Base-by-base conservation (phyloP, 768 basidiomycete genomes). In the Mycena rosella region DNA sequence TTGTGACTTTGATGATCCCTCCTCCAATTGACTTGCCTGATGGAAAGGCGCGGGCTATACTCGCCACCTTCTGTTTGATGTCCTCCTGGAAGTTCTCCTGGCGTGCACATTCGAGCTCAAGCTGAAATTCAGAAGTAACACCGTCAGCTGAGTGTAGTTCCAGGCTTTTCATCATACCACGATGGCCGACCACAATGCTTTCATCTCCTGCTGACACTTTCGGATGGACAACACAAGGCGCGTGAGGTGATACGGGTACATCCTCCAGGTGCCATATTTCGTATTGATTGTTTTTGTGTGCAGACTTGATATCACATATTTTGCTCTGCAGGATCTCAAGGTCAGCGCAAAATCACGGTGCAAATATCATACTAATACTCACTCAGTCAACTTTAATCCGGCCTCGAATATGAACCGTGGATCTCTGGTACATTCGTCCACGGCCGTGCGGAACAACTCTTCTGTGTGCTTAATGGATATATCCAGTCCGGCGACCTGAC, bases 91-190 rank as follows among this genome's bases (percentile, higher is more conserved):
- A 65, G 18, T 18, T 24, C 40, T 53, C 49, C 27, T 45, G 64
- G n/a, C 64, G 64, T 36, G 57, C 51, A 34, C 3, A 34, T 26
- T 64, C 55, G 38, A 64, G 63, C 26, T 24, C 63, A 42, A 64
- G 47, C 63, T 57, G n/a, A 34, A n/a, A n/a, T n/a, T n/a, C n/a
- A 3, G 29, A 22, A 11, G n/a, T 5, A 34, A n/a, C 6, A 5
- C 20, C 26, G 40, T 57, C 40, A 57, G 27, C 30, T 14, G n/a
- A n/a, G 27, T 44, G 27, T 8, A 22, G 20, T 20, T 9, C 24
- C 36, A 29, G 7, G 5, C 11, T 5, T 0, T 22, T 20, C 15
- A 10, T 3, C 27, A 42, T n/a, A 59, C 63, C 30, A 13, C 15
- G 17, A 65, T 58, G 6, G 55, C 42, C 27, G 55, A 13, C 40